Conservation (phyloP, 2,329 filamentous ascomycete species). For the Sporothrix brunneoviolacea region DNA sequence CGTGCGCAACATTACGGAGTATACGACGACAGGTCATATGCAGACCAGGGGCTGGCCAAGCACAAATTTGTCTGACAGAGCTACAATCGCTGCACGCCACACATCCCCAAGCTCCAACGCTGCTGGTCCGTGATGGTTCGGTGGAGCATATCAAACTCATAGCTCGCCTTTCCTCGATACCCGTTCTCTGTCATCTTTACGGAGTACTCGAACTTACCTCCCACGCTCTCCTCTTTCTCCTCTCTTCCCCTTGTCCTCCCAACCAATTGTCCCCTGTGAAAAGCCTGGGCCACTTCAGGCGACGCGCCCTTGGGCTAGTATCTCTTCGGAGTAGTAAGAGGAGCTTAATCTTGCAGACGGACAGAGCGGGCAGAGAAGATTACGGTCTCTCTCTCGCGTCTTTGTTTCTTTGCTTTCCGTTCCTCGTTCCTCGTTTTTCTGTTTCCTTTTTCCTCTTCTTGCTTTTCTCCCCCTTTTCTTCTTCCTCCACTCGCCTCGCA, state of each 20-base stretch:
- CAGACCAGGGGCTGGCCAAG: neutral
- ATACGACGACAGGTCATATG: neutral
- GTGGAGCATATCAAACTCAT: slow-evolving; percentile 11
- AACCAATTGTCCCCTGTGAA: neutral
- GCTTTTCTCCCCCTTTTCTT: neutral
- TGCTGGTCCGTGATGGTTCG: slow-evolving; percentile 13
- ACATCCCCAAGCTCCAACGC: neutral
- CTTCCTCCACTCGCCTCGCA: neutral
- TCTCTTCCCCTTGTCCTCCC: neutral
- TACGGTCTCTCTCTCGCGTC: slow-evolving; percentile 2
- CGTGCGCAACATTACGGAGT: neutral
- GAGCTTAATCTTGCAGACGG: slow-evolving; percentile 12
- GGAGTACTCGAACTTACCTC: no score
- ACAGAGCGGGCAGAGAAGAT: slow-evolving; percentile 8
- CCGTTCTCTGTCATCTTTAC: neutral
- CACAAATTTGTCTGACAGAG: neutral
- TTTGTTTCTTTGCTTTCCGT: neutral
- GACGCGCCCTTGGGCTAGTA: slow-evolving; percentile 4
- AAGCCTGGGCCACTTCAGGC: slow-evolving; percentile 2
- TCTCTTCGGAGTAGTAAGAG: slow-evolving; percentile 9
- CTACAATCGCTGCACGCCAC: no score
- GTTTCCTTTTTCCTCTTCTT: slow-evolving; percentile 2
- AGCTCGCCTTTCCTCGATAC: neutral
- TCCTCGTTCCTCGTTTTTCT: neutral
- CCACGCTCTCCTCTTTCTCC: neutral